Percentiles rank a stretch among this genome's conserved stretches.
phyloP scores from a whole-genome alignment of 2,329 filamentous ascomycete genomes.

The Sphaceloma murrayae region DNA sequence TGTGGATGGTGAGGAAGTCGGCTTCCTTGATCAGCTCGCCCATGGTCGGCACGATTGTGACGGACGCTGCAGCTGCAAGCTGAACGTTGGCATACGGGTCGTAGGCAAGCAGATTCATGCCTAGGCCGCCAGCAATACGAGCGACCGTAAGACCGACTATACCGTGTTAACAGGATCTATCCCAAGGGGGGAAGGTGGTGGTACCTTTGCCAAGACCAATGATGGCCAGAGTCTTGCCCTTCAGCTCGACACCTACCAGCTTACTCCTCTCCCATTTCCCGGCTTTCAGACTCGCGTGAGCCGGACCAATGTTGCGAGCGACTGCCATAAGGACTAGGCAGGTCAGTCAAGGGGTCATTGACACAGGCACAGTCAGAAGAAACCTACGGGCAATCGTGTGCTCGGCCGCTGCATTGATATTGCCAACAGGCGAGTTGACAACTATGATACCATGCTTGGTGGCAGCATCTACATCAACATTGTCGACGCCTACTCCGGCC shows the following conservation, averaged over 20 bases:
- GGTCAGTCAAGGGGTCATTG: slow-evolving; percentile 19
- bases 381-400: slow-evolving; percentile 54
- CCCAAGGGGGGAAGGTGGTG: not conserved
- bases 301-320: slow-evolving; percentile 63
- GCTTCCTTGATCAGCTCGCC: slow-evolving; percentile 51
- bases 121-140: slow-evolving; percentile 65
- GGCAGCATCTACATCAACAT: slow-evolving; percentile 65
- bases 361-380: not conserved
- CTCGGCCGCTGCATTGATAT: slow-evolving; percentile 71
- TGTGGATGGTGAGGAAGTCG: slow-evolving; percentile 75
- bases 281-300: slow-evolving; percentile 58
- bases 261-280: slow-evolving; percentile 67
- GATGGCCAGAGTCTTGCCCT: slow-evolving; percentile 65
- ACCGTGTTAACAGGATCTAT: slow-evolving; percentile 16
- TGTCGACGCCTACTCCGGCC: slow-evolving; percentile 74
- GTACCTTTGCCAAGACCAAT: slow-evolving; percentile 69
- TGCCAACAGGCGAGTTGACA: slow-evolving; percentile 69
- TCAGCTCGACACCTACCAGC: slow-evolving; percentile 67
- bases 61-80: slow-evolving; percentile 59
- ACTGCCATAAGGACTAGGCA: slow-evolving; percentile 57
- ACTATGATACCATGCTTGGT: slow-evolving; percentile 68
- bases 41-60: slow-evolving; percentile 33
- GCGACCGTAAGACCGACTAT: slow-evolving; percentile 67
- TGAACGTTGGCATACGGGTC: slow-evolving; percentile 69
- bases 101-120: slow-evolving; percentile 64